Evolutionary conservation across 139 green algal species (phyloP).

Genomic region (Haematococcus lacustris): DNA sequence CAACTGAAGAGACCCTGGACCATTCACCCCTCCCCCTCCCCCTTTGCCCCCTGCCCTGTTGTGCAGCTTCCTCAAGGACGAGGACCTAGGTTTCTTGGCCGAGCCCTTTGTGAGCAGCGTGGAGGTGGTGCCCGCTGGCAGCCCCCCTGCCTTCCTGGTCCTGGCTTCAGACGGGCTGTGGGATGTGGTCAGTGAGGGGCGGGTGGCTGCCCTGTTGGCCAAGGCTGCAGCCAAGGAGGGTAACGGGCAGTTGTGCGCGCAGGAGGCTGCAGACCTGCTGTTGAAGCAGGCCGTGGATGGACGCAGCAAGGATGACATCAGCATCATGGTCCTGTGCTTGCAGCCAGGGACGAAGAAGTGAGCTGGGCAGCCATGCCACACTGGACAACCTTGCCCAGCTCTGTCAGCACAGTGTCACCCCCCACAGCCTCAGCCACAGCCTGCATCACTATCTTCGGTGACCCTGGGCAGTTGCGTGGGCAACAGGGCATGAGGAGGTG

Average conservation of each 20-base stretch:
- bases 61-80: slow-evolving; percentile 51
- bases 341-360: too few relatives aligned
- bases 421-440: too few relatives aligned
- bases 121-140: background rate
- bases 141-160: slow-evolving; percentile 30
- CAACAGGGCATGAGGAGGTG: too few relatives aligned
- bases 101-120: slow-evolving; percentile 30
- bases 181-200: slow-evolving; percentile 40
- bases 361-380: too few relatives aligned
- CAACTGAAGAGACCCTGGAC: too few relatives aligned
- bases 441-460: too few relatives aligned
- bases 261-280: slow-evolving; percentile 13
- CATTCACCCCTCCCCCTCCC: too few relatives aligned
- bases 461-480: too few relatives aligned
- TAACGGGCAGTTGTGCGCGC: background rate
- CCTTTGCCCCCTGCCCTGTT: too few relatives aligned
- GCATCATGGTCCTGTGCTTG: slow-evolving; percentile 16
- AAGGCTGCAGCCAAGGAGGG: background rate
- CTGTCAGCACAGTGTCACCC: too few relatives aligned
- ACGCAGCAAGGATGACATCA: slow-evolving; percentile 30
- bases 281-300: slow-evolving; percentile 21
- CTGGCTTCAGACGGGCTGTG: slow-evolving; percentile 47
- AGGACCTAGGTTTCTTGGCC: slow-evolving; percentile 48
- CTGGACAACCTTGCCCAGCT: too few relatives aligned
- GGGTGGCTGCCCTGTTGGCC: slow-evolving; percentile 2